These are phyloP conservation scores for Abortiporus biennis DNA, from an alignment of 1,284 basidiomycete species.

Conservation along the genomic window DNA sequence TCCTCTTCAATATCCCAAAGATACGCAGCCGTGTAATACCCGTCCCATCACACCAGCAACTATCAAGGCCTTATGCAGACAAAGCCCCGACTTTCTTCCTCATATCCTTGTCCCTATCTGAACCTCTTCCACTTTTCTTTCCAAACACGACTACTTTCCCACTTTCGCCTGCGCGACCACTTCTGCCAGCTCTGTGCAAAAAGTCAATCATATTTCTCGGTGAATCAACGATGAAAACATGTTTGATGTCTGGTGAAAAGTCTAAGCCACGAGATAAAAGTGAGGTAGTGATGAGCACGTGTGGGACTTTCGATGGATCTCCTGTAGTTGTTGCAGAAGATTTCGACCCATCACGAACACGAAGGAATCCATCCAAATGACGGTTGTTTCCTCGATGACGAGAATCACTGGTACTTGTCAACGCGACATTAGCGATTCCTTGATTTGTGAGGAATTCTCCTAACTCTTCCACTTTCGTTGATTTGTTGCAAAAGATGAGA, in stretches of 20 bases:
- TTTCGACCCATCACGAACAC: constrained; percentile 15
- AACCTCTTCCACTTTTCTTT: constrained; percentile 44
- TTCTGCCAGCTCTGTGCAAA: constrained; percentile 81
- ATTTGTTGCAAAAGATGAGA: constrained; percentile 79
- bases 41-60: not conserved
- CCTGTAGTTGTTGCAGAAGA: not conserved
- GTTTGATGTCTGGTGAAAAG: constrained; percentile 68
- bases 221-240: constrained; percentile 82
- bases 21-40: no score
- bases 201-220: constrained; percentile 87
- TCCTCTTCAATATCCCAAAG: no score
- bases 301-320: constrained; percentile 33
- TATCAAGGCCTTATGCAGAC: constrained; percentile 4
- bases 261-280: constrained; percentile 89
- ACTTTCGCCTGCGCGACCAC: constrained; percentile 61
- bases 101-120: constrained; percentile 40
- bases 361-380: constrained; percentile 70
- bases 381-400: constrained; percentile 64
- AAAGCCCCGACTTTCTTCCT: constrained; percentile 33
- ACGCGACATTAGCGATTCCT: constrained; percentile 60
- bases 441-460: constrained; percentile 50
- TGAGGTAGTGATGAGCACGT: constrained; percentile 84
- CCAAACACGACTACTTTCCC: constrained; percentile 71
- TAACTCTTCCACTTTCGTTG: constrained; percentile 57
- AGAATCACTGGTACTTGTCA: constrained; percentile 48